Conservation (phyloP, 2,329 filamentous ascomycete species). For the Sporothrix humicola region DNA sequence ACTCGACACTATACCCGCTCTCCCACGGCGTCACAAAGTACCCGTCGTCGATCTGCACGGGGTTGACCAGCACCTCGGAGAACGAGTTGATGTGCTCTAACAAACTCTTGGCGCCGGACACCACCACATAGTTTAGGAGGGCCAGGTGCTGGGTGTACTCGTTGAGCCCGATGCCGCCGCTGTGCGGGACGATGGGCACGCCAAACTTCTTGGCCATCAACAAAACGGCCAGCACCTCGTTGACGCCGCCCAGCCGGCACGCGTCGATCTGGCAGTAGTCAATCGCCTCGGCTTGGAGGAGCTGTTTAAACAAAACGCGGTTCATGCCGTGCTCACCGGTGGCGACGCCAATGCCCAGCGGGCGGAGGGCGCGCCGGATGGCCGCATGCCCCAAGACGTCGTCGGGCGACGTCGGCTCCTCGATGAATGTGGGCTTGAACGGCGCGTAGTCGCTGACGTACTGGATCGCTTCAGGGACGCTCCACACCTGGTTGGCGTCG, state of each 20-base stretch:
- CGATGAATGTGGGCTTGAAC: conserved; percentile 94
- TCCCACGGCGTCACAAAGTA: conserved; percentile 86
- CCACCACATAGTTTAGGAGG: conserved; percentile 90
- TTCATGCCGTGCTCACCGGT: conserved; percentile 97
- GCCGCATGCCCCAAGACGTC: conserved; percentile 88
- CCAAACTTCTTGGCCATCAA: conserved; percentile 80
- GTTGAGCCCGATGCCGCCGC: conserved; percentile 84
- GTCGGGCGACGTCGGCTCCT: conserved; percentile 89
- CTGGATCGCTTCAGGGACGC: conserved; percentile 83
- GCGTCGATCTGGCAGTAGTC: conserved; percentile 91
- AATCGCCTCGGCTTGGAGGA: conserved; percentile 78
- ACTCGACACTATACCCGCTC: conserved; percentile 89
- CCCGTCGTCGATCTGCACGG: conserved; percentile 77
- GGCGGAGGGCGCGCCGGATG: conserved; percentile 77
- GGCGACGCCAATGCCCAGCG: conserved; percentile 79
- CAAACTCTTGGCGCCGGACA: conserved; percentile 87
- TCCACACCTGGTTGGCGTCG: conserved; percentile 92
- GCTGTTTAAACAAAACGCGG: conserved; percentile 91
- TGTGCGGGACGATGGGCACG: conserved; percentile 86
- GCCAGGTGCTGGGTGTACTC: conserved; percentile 93
- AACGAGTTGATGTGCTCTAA: conserved; percentile 81
- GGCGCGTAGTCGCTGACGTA: conserved; percentile 73
- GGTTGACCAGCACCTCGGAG: conserved; percentile 57
- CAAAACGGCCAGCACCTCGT: conserved; percentile 86
- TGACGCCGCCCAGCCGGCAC: conserved; percentile 86